Conservation (phyloP, 2,329 filamentous ascomycete species). For the Beauveria caledonica region DNA sequence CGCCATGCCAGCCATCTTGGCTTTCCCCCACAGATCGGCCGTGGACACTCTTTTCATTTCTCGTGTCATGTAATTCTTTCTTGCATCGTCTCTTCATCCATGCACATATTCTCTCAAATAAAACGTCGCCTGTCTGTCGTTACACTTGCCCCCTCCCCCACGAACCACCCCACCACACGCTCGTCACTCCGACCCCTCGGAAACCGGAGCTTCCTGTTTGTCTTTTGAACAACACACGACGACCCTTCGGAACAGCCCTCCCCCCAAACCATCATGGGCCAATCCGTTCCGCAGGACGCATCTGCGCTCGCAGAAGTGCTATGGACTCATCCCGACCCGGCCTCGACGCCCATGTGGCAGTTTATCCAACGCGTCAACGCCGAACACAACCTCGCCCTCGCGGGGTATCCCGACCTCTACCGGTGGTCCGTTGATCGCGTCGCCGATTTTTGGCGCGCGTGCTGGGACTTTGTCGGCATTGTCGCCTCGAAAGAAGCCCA, state of each 20-base stretch:
- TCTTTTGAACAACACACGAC: neutral
- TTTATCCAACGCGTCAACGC: conserved; percentile 64
- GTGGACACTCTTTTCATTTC: too few relatives aligned
- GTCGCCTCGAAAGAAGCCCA: conserved; percentile 56
- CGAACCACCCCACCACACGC: neutral
- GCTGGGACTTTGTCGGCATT: conserved; percentile 78
- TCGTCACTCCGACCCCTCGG: neutral
- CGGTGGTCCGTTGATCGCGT: conserved; percentile 76
- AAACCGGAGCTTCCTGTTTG: neutral
- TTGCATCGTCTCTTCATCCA: too few relatives aligned
- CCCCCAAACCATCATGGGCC: conserved; percentile 4
- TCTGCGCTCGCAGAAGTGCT: conserved; percentile 38
- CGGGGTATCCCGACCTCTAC: conserved; percentile 67
- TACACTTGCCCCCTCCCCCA: too few relatives aligned
- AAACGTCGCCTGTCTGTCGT: too few relatives aligned
- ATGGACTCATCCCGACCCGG: conserved; percentile 63
- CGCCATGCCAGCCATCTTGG: too few relatives aligned
- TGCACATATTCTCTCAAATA: too few relatives aligned
- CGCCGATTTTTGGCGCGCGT: conserved; percentile 71
- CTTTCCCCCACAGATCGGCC: too few relatives aligned
- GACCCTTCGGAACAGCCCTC: neutral
- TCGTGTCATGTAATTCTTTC: too few relatives aligned
- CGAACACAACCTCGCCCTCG: conserved; percentile 54
- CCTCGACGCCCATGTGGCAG: conserved; percentile 60
- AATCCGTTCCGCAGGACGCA: conserved; percentile 4